phyloP scores from a whole-genome alignment of 2,329 filamentous ascomycete species.

The Dothideomycetidae sp. region DNA sequence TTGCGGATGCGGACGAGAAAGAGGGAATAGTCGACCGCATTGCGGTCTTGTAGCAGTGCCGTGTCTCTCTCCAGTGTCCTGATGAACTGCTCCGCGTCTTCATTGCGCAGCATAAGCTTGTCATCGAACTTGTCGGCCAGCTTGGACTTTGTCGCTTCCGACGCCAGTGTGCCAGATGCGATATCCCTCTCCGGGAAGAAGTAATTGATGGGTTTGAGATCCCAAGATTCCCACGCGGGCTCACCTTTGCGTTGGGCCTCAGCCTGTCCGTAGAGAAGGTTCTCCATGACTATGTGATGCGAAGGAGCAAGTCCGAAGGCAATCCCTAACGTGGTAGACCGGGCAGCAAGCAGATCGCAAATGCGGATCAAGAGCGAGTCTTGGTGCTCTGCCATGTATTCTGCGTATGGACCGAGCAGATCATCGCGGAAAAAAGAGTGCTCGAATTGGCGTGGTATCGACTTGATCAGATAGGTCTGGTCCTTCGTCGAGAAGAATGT shows the following conservation, averaged over 20 bases:
- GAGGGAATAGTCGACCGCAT: constrained; percentile 62
- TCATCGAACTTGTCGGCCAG: constrained; percentile 55
- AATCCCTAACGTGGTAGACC: constrained; percentile 43
- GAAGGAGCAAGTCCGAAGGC: constrained; percentile 47
- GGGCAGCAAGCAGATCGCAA: constrained; percentile 50
- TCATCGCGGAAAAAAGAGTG: constrained; percentile 55
- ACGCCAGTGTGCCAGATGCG: constrained; percentile 46
- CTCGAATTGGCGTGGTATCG: constrained; percentile 54
- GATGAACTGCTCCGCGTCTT: constrained; percentile 43
- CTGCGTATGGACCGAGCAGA: constrained; percentile 48
- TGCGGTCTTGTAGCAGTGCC: constrained; percentile 43
- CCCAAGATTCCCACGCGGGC: constrained; percentile 52
- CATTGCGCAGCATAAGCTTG: constrained; percentile 43
- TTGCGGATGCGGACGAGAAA: constrained; percentile 49
- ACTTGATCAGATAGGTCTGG: constrained; percentile 56
- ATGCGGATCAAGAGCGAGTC: constrained; percentile 55
- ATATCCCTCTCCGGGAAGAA: constrained; percentile 65
- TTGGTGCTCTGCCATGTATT: constrained; percentile 47
- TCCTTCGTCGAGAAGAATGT: constrained; percentile 59
- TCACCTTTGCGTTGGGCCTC: constrained; percentile 24
- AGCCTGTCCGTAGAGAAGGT: constrained; percentile 49
- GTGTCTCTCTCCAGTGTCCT: constrained; percentile 47
- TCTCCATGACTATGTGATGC: constrained; percentile 69
- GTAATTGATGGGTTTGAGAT: constrained; percentile 60
- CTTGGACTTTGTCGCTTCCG: constrained; percentile 49